Evolutionary conservation across 2,329 filamentous ascomycete species (phyloP).

Genomic region (Cordyceps javanica): DNA sequence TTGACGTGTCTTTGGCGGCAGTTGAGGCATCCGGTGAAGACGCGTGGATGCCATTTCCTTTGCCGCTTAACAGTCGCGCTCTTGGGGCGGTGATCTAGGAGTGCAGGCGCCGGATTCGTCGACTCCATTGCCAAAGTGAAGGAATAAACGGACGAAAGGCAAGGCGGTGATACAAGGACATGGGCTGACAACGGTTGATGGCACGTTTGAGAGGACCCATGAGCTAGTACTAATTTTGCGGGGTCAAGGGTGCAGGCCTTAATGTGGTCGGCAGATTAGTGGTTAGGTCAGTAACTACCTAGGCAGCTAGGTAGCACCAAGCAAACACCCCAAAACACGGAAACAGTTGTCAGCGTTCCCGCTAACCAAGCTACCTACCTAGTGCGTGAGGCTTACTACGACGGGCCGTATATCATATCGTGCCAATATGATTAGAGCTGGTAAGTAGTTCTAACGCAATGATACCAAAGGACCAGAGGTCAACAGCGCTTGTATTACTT

Average conservation of each 20-base stretch:
- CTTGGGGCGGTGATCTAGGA: neutral
- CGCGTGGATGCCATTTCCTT: conserved; percentile 31
- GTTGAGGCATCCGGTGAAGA: conserved; percentile 34
- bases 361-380: no score
- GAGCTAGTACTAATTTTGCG: no score
- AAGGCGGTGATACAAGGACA: neutral
- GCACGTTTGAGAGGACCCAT: no score
- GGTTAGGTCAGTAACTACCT: no score
- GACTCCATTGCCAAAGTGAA: neutral
- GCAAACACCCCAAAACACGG: no score
- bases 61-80: conserved; percentile 8
- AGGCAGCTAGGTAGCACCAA: no score
- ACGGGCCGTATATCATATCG: no score
- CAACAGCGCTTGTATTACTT: neutral
- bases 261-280: no score
- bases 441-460: neutral
- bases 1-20: conserved; percentile 32
- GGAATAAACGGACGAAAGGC: neutral
- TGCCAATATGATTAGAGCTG: no score
- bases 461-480: neutral
- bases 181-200: neutral
- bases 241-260: no score
- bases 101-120: neutral
- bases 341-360: no score
- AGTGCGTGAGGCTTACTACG: no score